Evolutionary conservation across 2,329 filamentous ascomycete genomes (phyloP).

Genomic region (Colletotrichum camelliae): DNA sequence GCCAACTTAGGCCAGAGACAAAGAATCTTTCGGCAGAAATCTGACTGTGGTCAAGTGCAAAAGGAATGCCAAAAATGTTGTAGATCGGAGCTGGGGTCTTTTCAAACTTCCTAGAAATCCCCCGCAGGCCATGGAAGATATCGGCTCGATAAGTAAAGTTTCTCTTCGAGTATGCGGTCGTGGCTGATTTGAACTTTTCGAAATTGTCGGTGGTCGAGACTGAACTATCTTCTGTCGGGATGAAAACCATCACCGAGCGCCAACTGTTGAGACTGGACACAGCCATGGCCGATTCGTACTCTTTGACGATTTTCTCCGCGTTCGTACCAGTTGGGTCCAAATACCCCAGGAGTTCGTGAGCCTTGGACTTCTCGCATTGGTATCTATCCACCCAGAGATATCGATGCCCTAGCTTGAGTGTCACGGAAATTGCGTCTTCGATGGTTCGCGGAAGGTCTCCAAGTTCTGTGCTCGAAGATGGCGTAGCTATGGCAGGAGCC

Average conservation of each 20-base stretch:
- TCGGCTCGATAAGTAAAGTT: neutral
- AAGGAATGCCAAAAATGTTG: neutral
- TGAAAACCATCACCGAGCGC: neutral
- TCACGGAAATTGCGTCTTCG: neutral
- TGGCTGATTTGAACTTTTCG: neutral
- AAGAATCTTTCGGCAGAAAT: neutral
- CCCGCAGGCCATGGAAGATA: neutral
- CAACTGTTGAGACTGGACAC: neutral
- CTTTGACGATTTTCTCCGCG: neutral
- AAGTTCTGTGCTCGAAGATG: neutral
- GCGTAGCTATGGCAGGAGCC: no score
- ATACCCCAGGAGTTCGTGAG: neutral
- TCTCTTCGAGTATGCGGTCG: neutral
- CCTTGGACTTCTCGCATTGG: neutral
- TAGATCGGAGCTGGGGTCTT: neutral
- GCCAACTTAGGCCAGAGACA: neutral
- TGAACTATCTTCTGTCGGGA: neutral
- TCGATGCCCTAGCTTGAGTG: neutral
- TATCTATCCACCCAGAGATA: conserved; percentile 26
- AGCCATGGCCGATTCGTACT: neutral
- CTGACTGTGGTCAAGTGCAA: neutral
- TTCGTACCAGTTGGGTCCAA: neutral
- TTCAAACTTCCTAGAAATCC: neutral
- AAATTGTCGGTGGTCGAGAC: neutral
- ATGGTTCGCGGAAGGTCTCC: neutral